Evolutionary conservation across 148 eudicot genomes (phyloP).

Genomic region (Suaeda aralocaspica): DNA sequence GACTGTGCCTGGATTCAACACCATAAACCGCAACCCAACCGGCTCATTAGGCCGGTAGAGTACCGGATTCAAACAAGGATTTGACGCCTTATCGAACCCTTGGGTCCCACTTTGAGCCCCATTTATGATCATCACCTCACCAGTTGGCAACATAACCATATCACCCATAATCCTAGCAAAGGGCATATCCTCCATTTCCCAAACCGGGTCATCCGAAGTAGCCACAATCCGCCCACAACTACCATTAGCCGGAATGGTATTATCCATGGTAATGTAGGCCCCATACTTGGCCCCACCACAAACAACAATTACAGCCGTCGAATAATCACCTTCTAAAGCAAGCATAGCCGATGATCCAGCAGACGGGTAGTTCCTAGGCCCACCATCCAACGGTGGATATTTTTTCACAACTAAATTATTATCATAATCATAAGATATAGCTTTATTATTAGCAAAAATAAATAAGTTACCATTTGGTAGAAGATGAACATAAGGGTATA

Average conservation of each 20-base stretch:
- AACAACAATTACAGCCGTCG: conserved; percentile 55
- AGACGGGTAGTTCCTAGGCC: conserved; percentile 87
- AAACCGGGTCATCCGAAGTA: conserved; percentile 49
- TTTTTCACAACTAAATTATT: conserved; percentile 27
- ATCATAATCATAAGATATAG: conserved; percentile 55
- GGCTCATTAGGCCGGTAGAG: conserved; percentile 67
- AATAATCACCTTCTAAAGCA: conserved; percentile 55
- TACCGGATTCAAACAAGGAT: conserved; percentile 66
- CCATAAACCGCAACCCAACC: conserved; percentile 69
- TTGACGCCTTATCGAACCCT: conserved; percentile 60
- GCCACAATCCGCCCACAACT: conserved; percentile 86
- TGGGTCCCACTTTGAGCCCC: conserved; percentile 87
- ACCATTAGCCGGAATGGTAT: conserved; percentile 54
- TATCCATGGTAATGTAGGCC: conserved; percentile 52
- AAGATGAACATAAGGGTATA: conserved; percentile 84
- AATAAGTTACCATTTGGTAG: conserved; percentile 69
- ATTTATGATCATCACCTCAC: conserved; percentile 69
- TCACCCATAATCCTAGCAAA: conserved; percentile 85
- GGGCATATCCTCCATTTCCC: conserved; percentile 94
- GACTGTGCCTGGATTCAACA: conserved; percentile 52
- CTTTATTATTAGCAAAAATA: conserved; percentile 67
- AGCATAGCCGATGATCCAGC: conserved; percentile 95
- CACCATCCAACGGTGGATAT: conserved; percentile 68
- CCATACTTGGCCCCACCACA: conserved; percentile 95
- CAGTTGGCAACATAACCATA: conserved; percentile 83